Conservation (phyloP, 345 rosid species). For the Citrus hindsii region DNA sequence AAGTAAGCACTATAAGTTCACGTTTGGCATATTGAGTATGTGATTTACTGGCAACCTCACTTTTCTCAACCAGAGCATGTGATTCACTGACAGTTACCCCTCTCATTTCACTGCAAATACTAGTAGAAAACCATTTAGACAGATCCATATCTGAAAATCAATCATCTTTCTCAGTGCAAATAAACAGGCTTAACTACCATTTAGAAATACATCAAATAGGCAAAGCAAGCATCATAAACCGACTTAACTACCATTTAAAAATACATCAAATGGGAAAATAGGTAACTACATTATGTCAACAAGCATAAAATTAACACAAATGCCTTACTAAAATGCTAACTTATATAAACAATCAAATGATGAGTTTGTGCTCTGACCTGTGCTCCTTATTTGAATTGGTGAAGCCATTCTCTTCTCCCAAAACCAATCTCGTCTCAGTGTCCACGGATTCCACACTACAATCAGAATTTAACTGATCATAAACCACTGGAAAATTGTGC, state of each 20-base stretch:
- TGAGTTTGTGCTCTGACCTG: conserved; percentile 40
- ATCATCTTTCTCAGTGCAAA: not conserved
- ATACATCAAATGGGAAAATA: not conserved
- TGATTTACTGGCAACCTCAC: conserved; percentile 46
- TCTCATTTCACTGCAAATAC: conserved; percentile 40
- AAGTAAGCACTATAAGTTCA: conserved; percentile 76
- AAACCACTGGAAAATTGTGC: conserved; percentile 19
- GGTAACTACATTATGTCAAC: not conserved
- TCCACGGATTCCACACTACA: conserved; percentile 38
- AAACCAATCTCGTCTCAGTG: conserved; percentile 12
- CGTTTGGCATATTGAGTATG: conserved; percentile 41
- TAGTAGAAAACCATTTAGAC: not conserved
- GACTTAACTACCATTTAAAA: not conserved
- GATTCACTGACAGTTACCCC: conserved; percentile 22
- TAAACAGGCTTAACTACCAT: not conserved
- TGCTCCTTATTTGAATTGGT: conserved; percentile 22
- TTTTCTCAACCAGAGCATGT: conserved; percentile 42
- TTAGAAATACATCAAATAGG: not conserved
- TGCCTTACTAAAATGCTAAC: not conserved
- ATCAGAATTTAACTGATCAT: conserved; percentile 43
- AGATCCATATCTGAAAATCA: not conserved
- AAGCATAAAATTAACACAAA: not conserved
- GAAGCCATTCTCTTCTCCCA: conserved; percentile 27
- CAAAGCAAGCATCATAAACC: not conserved
- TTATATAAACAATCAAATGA: conserved; percentile 12